These are phyloP conservation scores for Triangularia setosa DNA, from an alignment of 2,329 filamentous ascomycete genomes.

Conservation along the genomic window DNA sequence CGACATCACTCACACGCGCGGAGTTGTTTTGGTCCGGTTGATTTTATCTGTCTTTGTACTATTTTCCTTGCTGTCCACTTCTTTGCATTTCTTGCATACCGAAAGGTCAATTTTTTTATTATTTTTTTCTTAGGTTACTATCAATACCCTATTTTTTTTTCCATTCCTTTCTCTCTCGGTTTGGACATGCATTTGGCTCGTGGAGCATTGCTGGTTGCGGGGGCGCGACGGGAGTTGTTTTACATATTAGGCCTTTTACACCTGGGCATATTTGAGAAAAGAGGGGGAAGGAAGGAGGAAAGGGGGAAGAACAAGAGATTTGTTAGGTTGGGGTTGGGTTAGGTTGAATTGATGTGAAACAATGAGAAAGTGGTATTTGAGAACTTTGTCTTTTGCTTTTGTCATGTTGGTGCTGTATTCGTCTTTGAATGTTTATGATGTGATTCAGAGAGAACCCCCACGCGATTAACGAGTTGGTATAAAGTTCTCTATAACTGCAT, in stretches of 20 bases:
- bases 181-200: not conserved
- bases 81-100: not conserved
- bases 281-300: no score
- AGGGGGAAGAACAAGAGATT: not conserved
- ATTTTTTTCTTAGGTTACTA: not conserved
- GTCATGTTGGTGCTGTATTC: not conserved
- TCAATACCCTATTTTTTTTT: conserved; percentile 1
- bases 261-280: not conserved
- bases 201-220: not conserved
- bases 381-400: not conserved
- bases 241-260: not conserved
- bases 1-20: not conserved
- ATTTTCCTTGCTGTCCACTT: not conserved
- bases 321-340: not conserved
- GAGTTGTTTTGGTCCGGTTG: not conserved
- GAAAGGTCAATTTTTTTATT: not conserved
- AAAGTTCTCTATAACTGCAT: no score
- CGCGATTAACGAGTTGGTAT: no score
- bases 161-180: not conserved
- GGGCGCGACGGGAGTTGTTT: not conserved
- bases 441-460: no score
- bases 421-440: not conserved
- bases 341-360: not conserved
- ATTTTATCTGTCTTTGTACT: not conserved
- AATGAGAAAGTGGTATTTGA: not conserved